Conservation (phyloP, 1,284 basidiomycete genomes). For the Ganoderma meredithae region DNA sequence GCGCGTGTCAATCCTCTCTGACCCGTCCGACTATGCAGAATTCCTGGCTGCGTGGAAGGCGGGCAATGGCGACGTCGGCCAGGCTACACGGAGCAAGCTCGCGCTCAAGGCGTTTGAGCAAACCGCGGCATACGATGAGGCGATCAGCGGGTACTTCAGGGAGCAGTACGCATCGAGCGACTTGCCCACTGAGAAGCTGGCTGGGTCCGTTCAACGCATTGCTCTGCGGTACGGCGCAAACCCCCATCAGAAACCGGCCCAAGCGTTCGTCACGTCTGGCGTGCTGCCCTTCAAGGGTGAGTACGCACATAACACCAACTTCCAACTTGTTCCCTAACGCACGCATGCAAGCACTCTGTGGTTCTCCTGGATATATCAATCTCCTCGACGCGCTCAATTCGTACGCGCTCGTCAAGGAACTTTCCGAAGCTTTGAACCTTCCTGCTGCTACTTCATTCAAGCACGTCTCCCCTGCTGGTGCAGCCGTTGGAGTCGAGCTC, state of each 20-base stretch:
- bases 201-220: conserved; percentile 82
- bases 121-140: conserved; percentile 94
- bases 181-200: conserved; percentile 65
- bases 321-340: not conserved
- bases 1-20: conserved; percentile 91
- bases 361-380: conserved; percentile 99
- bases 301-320: conserved; percentile 11
- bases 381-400: conserved; percentile 98
- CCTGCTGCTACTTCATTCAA: conserved; percentile 99
- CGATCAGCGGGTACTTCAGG: conserved; percentile 97
- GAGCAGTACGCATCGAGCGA: conserved; percentile 92
- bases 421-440: conserved; percentile 85
- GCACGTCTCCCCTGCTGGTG: conserved; percentile 98
- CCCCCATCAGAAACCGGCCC: conserved; percentile 98
- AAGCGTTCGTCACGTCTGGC: conserved; percentile 92
- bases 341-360: conserved; percentile 74
- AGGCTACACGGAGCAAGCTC: conserved; percentile 77
- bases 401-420: conserved; percentile 95
- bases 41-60: conserved; percentile 83
- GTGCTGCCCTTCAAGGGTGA: conserved; percentile 93
- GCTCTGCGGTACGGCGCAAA: conserved; percentile 96
- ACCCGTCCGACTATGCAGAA: conserved; percentile 90
- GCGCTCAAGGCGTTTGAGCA: conserved; percentile 98
- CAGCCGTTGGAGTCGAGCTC: conserved; percentile 90
- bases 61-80: conserved; percentile 74